A percentile compares a stretch with the other conserved stretches of the same genome.
phyloP scores from a whole-genome alignment of 805 yeast genomes.

The Hanseniaspora singularis region DNA sequence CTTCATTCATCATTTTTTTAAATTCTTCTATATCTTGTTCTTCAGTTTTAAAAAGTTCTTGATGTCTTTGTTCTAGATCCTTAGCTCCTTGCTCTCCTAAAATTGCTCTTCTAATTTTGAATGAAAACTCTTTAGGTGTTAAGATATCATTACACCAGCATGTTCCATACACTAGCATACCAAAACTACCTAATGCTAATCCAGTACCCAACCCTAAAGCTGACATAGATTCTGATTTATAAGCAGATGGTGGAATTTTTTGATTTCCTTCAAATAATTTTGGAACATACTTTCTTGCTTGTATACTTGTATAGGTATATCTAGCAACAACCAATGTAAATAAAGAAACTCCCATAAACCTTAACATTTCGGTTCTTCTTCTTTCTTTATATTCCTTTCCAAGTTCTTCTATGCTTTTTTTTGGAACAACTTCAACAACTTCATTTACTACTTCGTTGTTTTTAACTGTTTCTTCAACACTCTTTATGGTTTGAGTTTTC shows the following conservation, averaged over 20 bases:
- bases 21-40: conserved; percentile 8
- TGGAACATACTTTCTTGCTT: conserved; percentile 62
- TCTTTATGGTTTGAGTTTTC: background rate
- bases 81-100: conserved; percentile 47
- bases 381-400: conserved; percentile 44
- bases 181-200: conserved; percentile 57
- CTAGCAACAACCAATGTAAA: conserved; percentile 61
- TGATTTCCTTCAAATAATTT: conserved; percentile 73
- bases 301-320: conserved; percentile 62
- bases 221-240: conserved; percentile 69
- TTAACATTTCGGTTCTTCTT: conserved; percentile 57
- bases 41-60: conserved; percentile 5
- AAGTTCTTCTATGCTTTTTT: conserved; percentile 5
- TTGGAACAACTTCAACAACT: background rate
- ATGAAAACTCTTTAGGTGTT: conserved; percentile 55
- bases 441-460: too few species aligned
- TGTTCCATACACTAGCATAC: conserved; percentile 61
- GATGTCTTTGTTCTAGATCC: conserved; percentile 22
- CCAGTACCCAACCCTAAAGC: conserved; percentile 76
- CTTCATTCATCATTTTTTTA: background rate
- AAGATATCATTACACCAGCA: conserved; percentile 75
- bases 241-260: conserved; percentile 69
- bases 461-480: background rate
- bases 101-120: conserved; percentile 46
- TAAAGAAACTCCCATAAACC: conserved; percentile 61